Conservation (phyloP, 2,329 filamentous ascomycete genomes). For the Byssochlamys sp. region DNA sequence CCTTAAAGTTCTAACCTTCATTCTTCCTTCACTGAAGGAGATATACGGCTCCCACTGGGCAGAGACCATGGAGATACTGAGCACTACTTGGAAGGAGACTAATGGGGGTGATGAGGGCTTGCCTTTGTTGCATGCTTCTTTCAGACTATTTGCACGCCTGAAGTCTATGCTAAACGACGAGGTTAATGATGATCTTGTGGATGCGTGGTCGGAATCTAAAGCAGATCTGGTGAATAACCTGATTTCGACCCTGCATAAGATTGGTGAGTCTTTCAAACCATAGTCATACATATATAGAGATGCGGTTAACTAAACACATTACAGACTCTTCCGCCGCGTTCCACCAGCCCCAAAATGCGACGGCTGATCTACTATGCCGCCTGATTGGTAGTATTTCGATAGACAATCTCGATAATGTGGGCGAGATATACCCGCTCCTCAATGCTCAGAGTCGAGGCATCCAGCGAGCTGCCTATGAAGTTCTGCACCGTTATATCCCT, state of each 20-base stretch:
- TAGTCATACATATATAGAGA: not conserved
- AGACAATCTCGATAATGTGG: constrained; percentile 52
- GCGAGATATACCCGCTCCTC: constrained; percentile 64
- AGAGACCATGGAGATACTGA: constrained; percentile 50
- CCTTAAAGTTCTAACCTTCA: constrained; percentile 36
- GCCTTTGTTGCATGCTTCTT: constrained; percentile 59
- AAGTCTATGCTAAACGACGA: constrained; percentile 51
- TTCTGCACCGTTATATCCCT: constrained; percentile 74
- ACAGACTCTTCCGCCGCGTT: constrained; percentile 41
- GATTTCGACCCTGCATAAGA: constrained; percentile 31
- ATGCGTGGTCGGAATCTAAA: constrained; percentile 58
- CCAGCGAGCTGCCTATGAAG: constrained; percentile 68
- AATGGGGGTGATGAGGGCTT: constrained; percentile 42
- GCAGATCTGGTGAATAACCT: constrained; percentile 49
- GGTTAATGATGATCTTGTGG: constrained; percentile 75
- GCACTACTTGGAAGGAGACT: constrained; percentile 47
- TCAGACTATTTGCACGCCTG: constrained; percentile 60
- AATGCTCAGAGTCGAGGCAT: constrained; percentile 65
- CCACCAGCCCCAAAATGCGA: constrained; percentile 61
- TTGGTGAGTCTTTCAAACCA: constrained; percentile 24
- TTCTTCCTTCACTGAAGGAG: constrained; percentile 66
- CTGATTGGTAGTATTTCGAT: constrained; percentile 57
- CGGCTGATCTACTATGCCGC: constrained; percentile 64
- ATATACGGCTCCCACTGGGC: constrained; percentile 87
- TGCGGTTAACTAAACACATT: constrained; percentile 4